Evolutionary conservation across 1,284 basidiomycete genomes (phyloP), one percentile per base, ranked within the genome.

Genomic region (Singerocomus inundabilis): DNA sequence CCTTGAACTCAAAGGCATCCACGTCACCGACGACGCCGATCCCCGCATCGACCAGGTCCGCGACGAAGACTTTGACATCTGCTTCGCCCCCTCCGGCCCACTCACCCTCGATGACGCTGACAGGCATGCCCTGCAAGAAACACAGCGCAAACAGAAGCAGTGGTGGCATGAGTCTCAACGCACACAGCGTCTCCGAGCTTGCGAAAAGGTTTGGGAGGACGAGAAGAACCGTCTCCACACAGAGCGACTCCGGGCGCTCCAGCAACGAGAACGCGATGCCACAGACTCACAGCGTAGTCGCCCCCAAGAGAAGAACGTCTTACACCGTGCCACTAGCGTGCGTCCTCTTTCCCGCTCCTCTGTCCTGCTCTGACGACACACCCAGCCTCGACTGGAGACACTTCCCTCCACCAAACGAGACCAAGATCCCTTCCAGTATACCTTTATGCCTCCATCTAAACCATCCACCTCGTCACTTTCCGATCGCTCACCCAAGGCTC

Each of bases 51-150:
- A 75, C 30, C 71, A 74, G 21, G 81, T 85, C 38, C 73, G 72
- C 53, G 82, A 85, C 67, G 82, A 82, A 58, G 84, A 85, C 62
- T 84, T 85, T 59, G 76, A 80, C 57, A 67, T 74, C 40, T 78
- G 74, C 55, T 85, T 84, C 56, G 68, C 81, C 4, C 82, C 84
- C 2, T 70, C 73, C 38, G 81, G 79, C 15, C 72, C 72, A 2
- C 72, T 85, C 47, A 56, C 58, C 24, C 68, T 81, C 52, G 78
- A 79, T 53, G 78, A 78, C 39, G 70, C 70, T 18, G 72, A 74
- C 51, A 72, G 73, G 46, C 72, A 67, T 32, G 63, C 60, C 25
- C 61, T 72, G 51, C 55, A 73, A 42, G 72, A 72, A 37, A 68
- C 72, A 48, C 72, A 76, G 49, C 63, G 67, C 46, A 66, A 60